Evolutionary conservation across 805 yeast species (phyloP).

Genomic region (Pichia deserticola): DNA sequence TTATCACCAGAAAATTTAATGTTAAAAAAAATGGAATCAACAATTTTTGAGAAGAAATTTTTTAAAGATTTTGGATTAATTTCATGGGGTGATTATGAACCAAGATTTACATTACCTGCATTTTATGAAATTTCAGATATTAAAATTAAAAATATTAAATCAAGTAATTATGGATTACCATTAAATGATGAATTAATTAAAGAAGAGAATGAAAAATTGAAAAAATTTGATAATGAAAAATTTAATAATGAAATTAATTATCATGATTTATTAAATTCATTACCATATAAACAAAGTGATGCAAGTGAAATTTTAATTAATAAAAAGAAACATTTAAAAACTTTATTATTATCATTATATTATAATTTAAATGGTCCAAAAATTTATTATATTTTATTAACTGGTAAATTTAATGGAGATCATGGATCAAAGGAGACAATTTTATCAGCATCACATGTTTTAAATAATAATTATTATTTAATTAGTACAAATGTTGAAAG

Average conservation of each 20-base stretch:
- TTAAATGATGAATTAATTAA: slow-evolving; percentile 14
- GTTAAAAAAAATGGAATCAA: slow-evolving; percentile 31
- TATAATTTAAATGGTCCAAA: slow-evolving; percentile 43
- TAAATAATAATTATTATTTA: slow-evolving; percentile 36
- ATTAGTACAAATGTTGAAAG: slow-evolving; percentile 40
- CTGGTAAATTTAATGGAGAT: slow-evolving; percentile 29
- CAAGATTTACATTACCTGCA: slow-evolving; percentile 63
- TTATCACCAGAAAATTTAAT: slow-evolving; percentile 41
- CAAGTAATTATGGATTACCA: slow-evolving; percentile 26
- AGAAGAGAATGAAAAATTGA: neutral
- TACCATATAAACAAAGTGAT: slow-evolving; percentile 44
- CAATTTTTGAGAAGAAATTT: slow-evolving; percentile 38
- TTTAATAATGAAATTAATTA: slow-evolving; percentile 15
- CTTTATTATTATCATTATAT: slow-evolving; percentile 40
- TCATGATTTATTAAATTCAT: slow-evolving; percentile 35
- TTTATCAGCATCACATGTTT: slow-evolving; percentile 41
- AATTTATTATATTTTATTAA: slow-evolving; percentile 32
- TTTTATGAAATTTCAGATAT: slow-evolving; percentile 57
- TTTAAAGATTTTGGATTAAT: slow-evolving; percentile 47
- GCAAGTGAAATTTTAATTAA: slow-evolving; percentile 44
- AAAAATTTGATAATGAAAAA: slow-evolving; percentile 20
- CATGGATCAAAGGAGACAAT: slow-evolving; percentile 48
- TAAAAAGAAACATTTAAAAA: slow-evolving; percentile 39
- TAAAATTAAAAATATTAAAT: slow-evolving; percentile 27
- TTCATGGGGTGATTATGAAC: slow-evolving; percentile 82